These are phyloP conservation scores for Pyrenopolyporus hunteri DNA, from an alignment of 495 filamentous ascomycete species.

Conservation along the genomic window DNA sequence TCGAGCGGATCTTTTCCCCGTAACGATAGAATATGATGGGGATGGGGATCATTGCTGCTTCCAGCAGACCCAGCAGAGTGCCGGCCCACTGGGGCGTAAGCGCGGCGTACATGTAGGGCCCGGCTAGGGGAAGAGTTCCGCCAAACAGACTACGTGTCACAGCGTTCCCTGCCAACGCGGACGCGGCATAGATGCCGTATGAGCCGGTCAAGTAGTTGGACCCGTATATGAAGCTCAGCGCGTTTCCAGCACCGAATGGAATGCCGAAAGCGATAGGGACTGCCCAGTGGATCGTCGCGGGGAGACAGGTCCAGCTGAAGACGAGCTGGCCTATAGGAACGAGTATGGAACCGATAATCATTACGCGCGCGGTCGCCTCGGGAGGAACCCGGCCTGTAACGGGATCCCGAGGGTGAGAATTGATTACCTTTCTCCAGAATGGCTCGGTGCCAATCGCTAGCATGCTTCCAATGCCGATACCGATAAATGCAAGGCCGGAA, in stretches of 20 bases:
- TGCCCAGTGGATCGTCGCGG: conserved; percentile 74
- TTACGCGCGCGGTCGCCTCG: conserved; percentile 75
- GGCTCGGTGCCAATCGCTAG: conserved; percentile 72
- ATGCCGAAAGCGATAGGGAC: conserved; percentile 76
- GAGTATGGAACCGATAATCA: conserved; percentile 71
- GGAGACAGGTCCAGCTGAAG: conserved; percentile 83
- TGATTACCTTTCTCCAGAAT: conserved; percentile 73
- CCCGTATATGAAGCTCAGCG: conserved; percentile 78
- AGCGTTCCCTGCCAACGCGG: conserved; percentile 77
- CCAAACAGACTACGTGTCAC: conserved; percentile 72
- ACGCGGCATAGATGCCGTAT: conserved; percentile 81
- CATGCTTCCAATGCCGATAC: conserved; percentile 79
- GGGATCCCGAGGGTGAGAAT: conserved; percentile 70
- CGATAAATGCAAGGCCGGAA: conserved; percentile 77
- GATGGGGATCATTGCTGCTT: conserved; percentile 75
- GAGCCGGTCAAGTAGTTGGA: conserved; percentile 76
- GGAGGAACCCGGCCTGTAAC: conserved; percentile 69
- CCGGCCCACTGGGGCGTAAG: conserved; percentile 80
- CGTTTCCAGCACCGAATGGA: conserved; percentile 80
- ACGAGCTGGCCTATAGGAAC: conserved; percentile 75
- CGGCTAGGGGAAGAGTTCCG: conserved; percentile 75
- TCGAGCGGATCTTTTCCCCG: conserved; percentile 69
- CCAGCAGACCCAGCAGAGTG: conserved; percentile 72
- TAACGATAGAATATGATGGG: conserved; percentile 80
- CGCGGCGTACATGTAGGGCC: conserved; percentile 70